A percentile compares a stretch with the other conserved stretches of the same genome.
These are phyloP conservation scores for Crithidia acanthocephali DNA, from an alignment of 208 protist species.

Conservation along the genomic window DNA sequence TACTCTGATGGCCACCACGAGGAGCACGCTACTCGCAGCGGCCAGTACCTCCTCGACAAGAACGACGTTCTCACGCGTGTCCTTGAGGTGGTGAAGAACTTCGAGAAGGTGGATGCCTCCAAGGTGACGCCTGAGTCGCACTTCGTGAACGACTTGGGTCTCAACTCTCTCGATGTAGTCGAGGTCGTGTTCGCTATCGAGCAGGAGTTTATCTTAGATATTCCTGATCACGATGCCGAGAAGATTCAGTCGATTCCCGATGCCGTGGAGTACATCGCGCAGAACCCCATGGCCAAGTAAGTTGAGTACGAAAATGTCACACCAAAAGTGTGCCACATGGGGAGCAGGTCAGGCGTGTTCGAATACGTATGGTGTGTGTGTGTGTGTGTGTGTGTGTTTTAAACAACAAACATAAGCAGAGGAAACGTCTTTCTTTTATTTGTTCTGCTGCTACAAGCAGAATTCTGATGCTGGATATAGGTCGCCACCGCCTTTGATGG, in stretches of 20 bases:
- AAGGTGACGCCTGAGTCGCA: conserved; percentile 93
- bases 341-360: background rate
- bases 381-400: background rate
- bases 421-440: background rate
- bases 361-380: background rate
- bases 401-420: background rate
- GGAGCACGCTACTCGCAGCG: conserved; percentile 64
- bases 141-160: conserved; percentile 96
- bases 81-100: conserved; percentile 95
- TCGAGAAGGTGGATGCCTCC: conserved; percentile 95
- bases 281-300: conserved; percentile 96
- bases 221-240: conserved; percentile 96
- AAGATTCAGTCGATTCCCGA: conserved; percentile 95
- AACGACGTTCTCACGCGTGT: conserved; percentile 96
- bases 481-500: background rate
- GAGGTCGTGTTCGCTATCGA: conserved; percentile 96
- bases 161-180: conserved; percentile 96
- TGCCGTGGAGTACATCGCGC: conserved; percentile 94
- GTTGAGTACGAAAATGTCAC: background rate
- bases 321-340: background rate
- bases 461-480: background rate
- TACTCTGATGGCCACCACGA: conserved; percentile 71
- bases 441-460: background rate
- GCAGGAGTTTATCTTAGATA: conserved; percentile 97
- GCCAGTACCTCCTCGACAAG: conserved; percentile 92